Evolutionary conservation across 1,284 basidiomycete species (phyloP), one percentile per base, ranked within the genome.

Genomic region (Cystobasidiaceae sp.): DNA sequence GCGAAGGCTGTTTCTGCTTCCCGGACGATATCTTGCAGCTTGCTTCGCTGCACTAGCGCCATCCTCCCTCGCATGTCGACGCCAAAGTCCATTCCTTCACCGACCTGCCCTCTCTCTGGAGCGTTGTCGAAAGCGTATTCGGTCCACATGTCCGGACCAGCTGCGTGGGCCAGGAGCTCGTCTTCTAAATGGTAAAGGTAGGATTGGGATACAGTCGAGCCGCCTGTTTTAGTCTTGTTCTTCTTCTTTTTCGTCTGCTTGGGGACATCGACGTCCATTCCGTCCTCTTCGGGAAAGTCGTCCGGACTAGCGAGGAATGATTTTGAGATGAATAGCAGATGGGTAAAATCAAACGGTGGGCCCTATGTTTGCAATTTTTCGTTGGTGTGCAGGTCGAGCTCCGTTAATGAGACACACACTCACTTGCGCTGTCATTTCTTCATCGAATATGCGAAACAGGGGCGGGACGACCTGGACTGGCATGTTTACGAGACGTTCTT

Each of bases 401-500:
- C 50, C 70, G 39, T 50, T 87, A 87, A 57, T 87, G n/a, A n/a
- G n/a, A n/a, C n/a, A n/a, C n/a, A n/a, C n/a, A 82, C 80, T 37
- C 82, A 61, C 76, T 1, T 87, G 87, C 78, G 80, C 83, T 54
- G 84, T 79, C n/a, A 93, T 79, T 75, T 97, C 92, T 49, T 87
- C 85, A 0, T 81, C 78, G 23, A 96, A 81, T 87, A 94, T 90
- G 58, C 82, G 81, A 77, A 93, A 94, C 84, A 93, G 87, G 1
- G 90, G 91, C 11, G 90, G 87, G 19, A 93, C 82, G 43, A 92
- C 84, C 71, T 94, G 89, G 3, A 90, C 85, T 0, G 93, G 93
- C 84, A 97, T 91, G 76, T 96, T 97, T 72, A 93, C 82, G 62
- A 96, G 80, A 1, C 93, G 82, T 74, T 94, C 89, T 66, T 86